Conservation (phyloP, 78 protist species). For the Speleostelium caveatum region DNA sequence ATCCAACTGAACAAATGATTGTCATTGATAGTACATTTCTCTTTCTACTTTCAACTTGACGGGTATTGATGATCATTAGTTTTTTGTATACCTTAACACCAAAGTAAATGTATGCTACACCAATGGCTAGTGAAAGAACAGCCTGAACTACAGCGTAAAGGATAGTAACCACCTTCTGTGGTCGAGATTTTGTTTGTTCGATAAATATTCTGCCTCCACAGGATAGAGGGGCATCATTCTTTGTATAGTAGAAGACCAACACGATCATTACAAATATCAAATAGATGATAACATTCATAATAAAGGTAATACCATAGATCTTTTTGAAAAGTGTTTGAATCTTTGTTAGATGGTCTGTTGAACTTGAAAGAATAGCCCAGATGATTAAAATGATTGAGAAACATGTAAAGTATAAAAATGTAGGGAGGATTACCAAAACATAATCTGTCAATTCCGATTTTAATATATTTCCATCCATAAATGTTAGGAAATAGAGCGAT, state of each 20-base stretch:
- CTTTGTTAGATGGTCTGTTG: not conserved
- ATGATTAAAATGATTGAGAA: conserved; percentile 37
- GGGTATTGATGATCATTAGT: not conserved
- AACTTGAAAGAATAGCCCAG: conserved; percentile 40
- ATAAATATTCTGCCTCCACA: conserved; percentile 51
- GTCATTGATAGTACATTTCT: conserved; percentile 23
- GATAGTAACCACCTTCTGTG: conserved; percentile 36
- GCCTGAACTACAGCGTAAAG: conserved; percentile 61
- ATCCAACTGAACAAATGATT: conserved; percentile 19
- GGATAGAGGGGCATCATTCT: not conserved
- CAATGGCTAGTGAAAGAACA: conserved; percentile 36
- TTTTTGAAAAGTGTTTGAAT: not conserved
- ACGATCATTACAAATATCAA: conserved; percentile 34
- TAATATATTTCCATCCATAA: conserved; percentile 13
- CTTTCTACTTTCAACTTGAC: not conserved
- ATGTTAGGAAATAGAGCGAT: conserved; percentile 28
- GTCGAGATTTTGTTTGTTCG: not conserved
- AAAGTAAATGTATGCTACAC: conserved; percentile 48
- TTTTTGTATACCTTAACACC: conserved; percentile 27
- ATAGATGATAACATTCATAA: conserved; percentile 27
- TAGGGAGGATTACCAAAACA: conserved; percentile 46
- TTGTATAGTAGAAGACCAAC: conserved; percentile 29
- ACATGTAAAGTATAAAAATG: conserved; percentile 42
- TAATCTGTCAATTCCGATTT: conserved; percentile 27
- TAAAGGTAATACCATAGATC: not conserved